phyloP scores from a whole-genome alignment of 2,329 filamentous ascomycete genomes.

The Bertia moriformis region DNA sequence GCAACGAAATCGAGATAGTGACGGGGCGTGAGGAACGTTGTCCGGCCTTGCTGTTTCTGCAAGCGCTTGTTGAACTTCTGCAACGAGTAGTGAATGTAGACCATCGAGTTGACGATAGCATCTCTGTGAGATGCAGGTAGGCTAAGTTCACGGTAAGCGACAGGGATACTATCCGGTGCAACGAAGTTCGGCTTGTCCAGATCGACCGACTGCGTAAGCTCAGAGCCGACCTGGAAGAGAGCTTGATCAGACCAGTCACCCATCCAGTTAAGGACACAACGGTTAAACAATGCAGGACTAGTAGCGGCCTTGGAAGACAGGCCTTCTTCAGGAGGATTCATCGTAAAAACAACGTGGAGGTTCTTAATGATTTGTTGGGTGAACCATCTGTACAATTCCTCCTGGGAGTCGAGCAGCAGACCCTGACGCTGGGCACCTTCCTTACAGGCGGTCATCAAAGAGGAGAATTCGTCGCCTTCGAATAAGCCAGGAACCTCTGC shows the following conservation, averaged over 20 bases:
- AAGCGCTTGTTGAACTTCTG: conserved; percentile 79
- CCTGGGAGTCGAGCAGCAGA: conserved; percentile 85
- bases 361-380: conserved; percentile 99
- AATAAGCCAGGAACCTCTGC: conserved; percentile 98
- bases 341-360: conserved; percentile 96
- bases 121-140: conserved; percentile 83
- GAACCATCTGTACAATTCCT: conserved; percentile 99
- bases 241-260: conserved; percentile 99
- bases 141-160: conserved; percentile 74
- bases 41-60: conserved; percentile 78
- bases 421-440: conserved; percentile 95
- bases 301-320: conserved; percentile 92
- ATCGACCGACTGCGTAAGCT: conserved; percentile 91
- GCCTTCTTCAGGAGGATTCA: conserved; percentile 96
- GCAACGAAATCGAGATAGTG: conserved; percentile 97
- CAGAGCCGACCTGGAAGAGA: conserved; percentile 89
- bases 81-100: conserved; percentile 92
- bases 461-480: conserved; percentile 94
- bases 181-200: conserved; percentile 75
- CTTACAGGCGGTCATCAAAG: conserved; percentile 98
- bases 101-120: conserved; percentile 93
- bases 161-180: conserved; percentile 79
- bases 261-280: conserved; percentile 99
- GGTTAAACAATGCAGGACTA: conserved; percentile 95
- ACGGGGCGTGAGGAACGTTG: conserved; percentile 84